Evolutionary conservation across 495 filamentous ascomycete species (phyloP), one percentile per base, ranked within the genome.

Genomic region (Trichoderma reesei): DNA sequence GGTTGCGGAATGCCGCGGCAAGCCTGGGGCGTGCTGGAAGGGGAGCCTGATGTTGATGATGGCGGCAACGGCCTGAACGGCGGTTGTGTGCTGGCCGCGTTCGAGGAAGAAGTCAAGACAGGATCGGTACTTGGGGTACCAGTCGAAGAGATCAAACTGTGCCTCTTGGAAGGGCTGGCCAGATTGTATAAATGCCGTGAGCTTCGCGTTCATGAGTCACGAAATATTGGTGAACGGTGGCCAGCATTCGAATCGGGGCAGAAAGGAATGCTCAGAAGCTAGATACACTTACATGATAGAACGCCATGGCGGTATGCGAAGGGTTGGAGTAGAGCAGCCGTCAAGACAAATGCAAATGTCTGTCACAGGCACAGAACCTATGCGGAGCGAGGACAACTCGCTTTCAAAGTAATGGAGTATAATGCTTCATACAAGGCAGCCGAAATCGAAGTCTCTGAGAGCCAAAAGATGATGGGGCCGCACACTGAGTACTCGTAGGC

Each of bases 101-200:
- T 96, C 90, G 68, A 97, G 79, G 76, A 98, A 98, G 79, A 95
- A 97, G 44, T 85, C 84, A 66, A 93, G 89, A 75, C 94, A 98
- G 67, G 85, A 90, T 72, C 93, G 90, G 75, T 96, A 96, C 60
- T 88, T 85, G 16, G 92, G 91, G 71, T 96, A 89, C 94, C 94
- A 98, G 65, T 91, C 88, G 72, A 97, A 85, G 65, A 97, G 88
- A 74, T 96, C 93, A 73, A 91, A 90, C 51, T 75, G 71, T 34
- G 70, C 68, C 59, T 78, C 74, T 60, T 74, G 66, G 46, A 79
- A 77, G 36, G 75, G 72, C 71, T 71, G 63, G 8, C 5, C 16
- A 48, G 16, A 8, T 26, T 26, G 26, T 26, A 26, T 26, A 26
- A 1, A 26, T 9, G 44, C 3, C n/a, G 8, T 48, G 44, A 48